Conservation (phyloP, 495 filamentous ascomycete genomes). For the Amphirosellinia nigrospora region DNA sequence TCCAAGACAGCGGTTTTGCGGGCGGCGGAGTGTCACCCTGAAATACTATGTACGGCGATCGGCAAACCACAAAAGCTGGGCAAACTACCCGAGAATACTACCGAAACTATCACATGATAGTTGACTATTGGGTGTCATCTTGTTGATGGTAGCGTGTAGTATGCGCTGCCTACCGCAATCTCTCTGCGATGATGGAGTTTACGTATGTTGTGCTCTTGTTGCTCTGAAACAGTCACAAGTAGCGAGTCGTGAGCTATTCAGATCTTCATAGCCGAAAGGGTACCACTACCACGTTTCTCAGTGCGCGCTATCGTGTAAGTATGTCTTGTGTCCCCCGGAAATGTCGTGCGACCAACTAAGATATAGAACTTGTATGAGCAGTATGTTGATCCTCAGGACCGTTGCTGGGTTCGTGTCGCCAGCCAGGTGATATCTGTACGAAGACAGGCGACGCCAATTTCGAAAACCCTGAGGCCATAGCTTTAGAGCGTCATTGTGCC, state of each 20-base stretch:
- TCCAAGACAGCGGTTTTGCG: not conserved
- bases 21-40: not conserved
- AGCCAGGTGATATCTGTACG: not conserved
- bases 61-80: slow-evolving; percentile 4
- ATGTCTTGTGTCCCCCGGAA: slow-evolving; percentile 16
- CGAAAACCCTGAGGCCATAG: not conserved
- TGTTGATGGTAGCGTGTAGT: not conserved
- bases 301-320: not conserved
- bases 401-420: not conserved
- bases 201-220: not conserved
- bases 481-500: not conserved
- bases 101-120: slow-evolving; percentile 5
- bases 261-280: not conserved
- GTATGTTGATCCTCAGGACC: not conserved
- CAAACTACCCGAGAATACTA: slow-evolving; percentile 22
- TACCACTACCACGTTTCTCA: slow-evolving; percentile 20
- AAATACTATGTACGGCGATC: not conserved
- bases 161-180: not conserved
- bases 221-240: slow-evolving; percentile 10
- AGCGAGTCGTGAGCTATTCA: not conserved
- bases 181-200: not conserved
- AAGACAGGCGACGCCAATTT: not conserved
- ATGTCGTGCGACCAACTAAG: not conserved
- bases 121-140: slow-evolving; percentile 9
- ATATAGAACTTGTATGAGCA: not conserved